Base-by-base conservation (phyloP, 208 protist genomes). In the Leishmania martiniquensis region DNA sequence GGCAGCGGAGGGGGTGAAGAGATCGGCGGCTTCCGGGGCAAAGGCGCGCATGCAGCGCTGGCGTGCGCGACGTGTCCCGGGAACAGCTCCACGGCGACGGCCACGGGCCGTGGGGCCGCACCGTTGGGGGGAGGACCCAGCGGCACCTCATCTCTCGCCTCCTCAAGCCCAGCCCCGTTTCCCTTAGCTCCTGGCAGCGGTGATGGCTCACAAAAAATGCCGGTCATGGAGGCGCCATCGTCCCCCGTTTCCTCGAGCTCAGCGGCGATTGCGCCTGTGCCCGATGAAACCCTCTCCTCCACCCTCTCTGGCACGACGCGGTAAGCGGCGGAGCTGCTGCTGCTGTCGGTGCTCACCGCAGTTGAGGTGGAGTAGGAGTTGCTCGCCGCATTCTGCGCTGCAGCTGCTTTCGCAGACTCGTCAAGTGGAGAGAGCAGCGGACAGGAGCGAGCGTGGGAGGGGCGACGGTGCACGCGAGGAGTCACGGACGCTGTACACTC, bases 361-460 rank as follows among this genome's bases (percentile, higher is more conserved):
- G 25, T 20, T 47, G 9, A 22, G 15, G 25, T 69, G 22, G 39
- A 69, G 65, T 49, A 17, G 42, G 17, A 15, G 65, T 69, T 22
- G 65, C 39, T 69, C n/a, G 9, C 51, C 42, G 25, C 25, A 69
- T n/a, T 47, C 37, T 15, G 9, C 7, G 12, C 29, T 57, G 2
- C 47, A 6, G 22, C 49, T 47, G 39, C 47, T 7, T 44, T 20
- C 12, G n/a, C 68, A 12, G n/a, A 44, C 13, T 42, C 45, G 17
- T 51, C 68, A 29, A 42, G 32, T 13, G 68, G 68, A 9, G 68
- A 72, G 29, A 72, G 29, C 44, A 72, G 47, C 49, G 5, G 68
- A 6, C 47, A 9, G 47, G 68, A 37, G 47, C 4, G 22, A 39
- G 13, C 37, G 68, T 20, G 2, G 47, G n/a, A 37, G 17, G n/a